Evolutionary conservation across 2,329 filamentous ascomycete species (phyloP), one percentile per base, ranked within the genome.

Genomic region (Beauveria varroae): DNA sequence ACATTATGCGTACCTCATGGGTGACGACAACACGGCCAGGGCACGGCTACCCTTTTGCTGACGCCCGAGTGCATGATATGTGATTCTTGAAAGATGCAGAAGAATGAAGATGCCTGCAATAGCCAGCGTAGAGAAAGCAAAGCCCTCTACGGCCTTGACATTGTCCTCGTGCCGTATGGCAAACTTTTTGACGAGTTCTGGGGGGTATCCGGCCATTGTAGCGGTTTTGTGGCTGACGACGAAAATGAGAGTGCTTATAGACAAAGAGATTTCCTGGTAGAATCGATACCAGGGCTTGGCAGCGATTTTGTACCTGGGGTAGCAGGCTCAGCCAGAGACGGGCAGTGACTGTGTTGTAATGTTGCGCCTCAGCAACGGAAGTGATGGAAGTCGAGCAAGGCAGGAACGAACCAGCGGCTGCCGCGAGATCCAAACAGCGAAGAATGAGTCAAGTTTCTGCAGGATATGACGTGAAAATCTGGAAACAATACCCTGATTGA

Each of bases 81-180:
- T 49, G 14, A 2, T 16, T 40, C 47, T 26, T 14, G 41, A 46
- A 18, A 53, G 46, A 57, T 62, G 54, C 14, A 52, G 44, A 6
- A 62, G 40, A 18, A 62, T 43, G 22, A 60, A 60, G 8, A 49
- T 1, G 10, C 46, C 41, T 9, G 22, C 47, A 46, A 62, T 26
- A 2, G 34, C 47, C 9, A 58, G 28, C 37, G 20, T 40, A 20
- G 54, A 12, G 54, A 60, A 57, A 18, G 60, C 47, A 28, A 62
- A 62, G 1, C 47, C 53, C 41, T 62, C 60, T 20, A 58, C 46
- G 14, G 60, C 53, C 8, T 18, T 46, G 41, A 62, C 44, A 28
- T 62, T 62, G 28, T 57, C 44, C 14, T 4, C 7, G n/a, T 54
- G 60, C 14, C 60, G 46, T 44, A 58, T 30, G 7, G 37, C 49